Evolutionary conservation across 257 asterid species (phyloP), one percentile per base, ranked within the genome.

Genomic region (Apocynum venetum): DNA sequence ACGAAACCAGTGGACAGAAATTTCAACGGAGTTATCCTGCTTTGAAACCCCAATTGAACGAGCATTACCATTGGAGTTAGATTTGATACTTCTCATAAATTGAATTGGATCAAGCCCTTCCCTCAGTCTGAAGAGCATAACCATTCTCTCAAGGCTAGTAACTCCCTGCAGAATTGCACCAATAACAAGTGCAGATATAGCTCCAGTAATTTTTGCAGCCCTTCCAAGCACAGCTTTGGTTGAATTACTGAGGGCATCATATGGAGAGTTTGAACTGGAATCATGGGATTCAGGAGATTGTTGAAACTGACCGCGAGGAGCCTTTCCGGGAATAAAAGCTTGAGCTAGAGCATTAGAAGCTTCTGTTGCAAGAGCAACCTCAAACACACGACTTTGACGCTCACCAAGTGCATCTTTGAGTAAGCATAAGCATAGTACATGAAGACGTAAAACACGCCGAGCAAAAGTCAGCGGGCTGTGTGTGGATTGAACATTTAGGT

Each of bases 341-440:
- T 86, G 97, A 80, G 87, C 72, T 72, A 96, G 95, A 80, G 91
- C 90, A 77, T 92, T 86, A 76, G 97, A 91, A 85, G 97, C 89
- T 87, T 96, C 99, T 31, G 89, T 84, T 56, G 99, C 96, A 83
- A 96, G 92, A 86, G 97, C 99, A 81, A 96, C 97, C 82, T 96
- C 98, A 83, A 93, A 93, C 68, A 93, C 99, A 76, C 97, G 91
- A 78, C 97, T 92, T 85, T 96, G 99, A 75, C 97, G 99, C 84
- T 96, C 98, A 69, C 98, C 99, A 66, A 96, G 96, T 55, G 97
- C 99, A 77, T 93, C 98, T 89, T 91, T 96, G 76, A 96, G 89
- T 80, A 96, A 85, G 80, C 93, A 86, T 48, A 96, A 89, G 84
- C 99, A 96, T 71, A 87, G 74, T 65, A 92, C 78, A 86, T 91